Evolutionary conservation across 768 basidiomycete species (phyloP).

Genomic region (Suillus spraguei): DNA sequence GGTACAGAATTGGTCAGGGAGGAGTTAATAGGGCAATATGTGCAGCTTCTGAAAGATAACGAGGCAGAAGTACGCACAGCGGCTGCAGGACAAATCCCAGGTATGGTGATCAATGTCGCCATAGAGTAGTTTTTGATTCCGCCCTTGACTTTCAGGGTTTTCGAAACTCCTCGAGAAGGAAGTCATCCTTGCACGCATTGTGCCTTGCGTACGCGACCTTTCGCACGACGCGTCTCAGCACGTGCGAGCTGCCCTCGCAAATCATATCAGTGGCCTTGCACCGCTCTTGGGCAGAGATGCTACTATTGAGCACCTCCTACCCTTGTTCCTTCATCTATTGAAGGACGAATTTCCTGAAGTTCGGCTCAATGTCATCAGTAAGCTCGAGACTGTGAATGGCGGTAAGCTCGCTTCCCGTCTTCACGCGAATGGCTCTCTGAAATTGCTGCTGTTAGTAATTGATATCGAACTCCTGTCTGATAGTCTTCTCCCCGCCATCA

Average conservation of each 20-base stretch:
- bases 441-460: constrained; percentile 64
- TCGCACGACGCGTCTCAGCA: constrained; percentile 95
- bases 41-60: constrained; percentile 94
- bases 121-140: constrained; percentile 13
- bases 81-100: constrained; percentile 94
- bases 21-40: constrained; percentile 91
- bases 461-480: constrained; percentile 95
- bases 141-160: constrained; percentile 64
- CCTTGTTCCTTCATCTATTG: constrained; percentile 91
- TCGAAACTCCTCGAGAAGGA: constrained; percentile 92
- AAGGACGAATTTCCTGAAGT: constrained; percentile 99
- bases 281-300: constrained; percentile 91
- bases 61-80: constrained; percentile 99
- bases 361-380: constrained; percentile 96
- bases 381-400: constrained; percentile 92
- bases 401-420: constrained; percentile 48
- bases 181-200: constrained; percentile 87
- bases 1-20: constrained; percentile 90
- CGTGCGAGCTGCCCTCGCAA: constrained; percentile 94
- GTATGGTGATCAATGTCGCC: constrained; percentile 42
- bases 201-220: constrained; percentile 94
- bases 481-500: constrained; percentile 95
- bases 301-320: constrained; percentile 95
- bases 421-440: constrained; percentile 7
- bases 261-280: constrained; percentile 94